Evolutionary conservation across 2,329 filamentous ascomycete species (phyloP).

Genomic region (Didymella arachidicola): DNA sequence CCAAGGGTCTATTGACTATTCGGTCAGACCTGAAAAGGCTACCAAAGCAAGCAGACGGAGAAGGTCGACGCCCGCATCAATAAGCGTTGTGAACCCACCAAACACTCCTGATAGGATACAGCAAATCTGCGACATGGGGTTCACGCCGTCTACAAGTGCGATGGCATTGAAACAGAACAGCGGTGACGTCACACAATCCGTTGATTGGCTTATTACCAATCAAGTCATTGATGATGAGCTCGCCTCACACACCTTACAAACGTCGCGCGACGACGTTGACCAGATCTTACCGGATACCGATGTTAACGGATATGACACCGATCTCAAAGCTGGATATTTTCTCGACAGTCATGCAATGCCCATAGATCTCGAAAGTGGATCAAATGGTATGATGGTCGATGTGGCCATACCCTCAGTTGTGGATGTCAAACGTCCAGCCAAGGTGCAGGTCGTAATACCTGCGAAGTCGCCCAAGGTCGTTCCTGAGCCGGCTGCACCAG

Average conservation of each 20-base stretch:
- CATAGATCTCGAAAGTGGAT: not conserved
- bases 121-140: constrained; percentile 49
- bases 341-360: not conserved
- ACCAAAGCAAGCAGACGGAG: constrained; percentile 33
- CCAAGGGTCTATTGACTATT: constrained; percentile 41
- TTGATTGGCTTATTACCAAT: constrained; percentile 46
- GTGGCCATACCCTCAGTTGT: not conserved
- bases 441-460: constrained; percentile 38
- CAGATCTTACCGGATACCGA: not conserved
- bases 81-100: constrained; percentile 5
- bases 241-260: constrained; percentile 21
- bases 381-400: not conserved
- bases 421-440: constrained; percentile 25
- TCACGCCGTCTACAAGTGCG: constrained; percentile 42
- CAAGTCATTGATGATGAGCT: constrained; percentile 41
- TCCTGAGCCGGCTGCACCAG: constrained; percentile 5
- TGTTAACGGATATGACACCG: not conserved
- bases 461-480: constrained; percentile 18
- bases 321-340: not conserved
- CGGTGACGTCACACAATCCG: constrained; percentile 40
- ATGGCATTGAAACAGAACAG: constrained; percentile 37
- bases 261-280: not conserved
- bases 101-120: constrained; percentile 41
- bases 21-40: constrained; percentile 39
- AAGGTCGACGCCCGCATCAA: constrained; percentile 29